A percentile compares a stretch with the other conserved stretches of the same genome.
phyloP scores from a whole-genome alignment of 345 rosid species.

The Sonneratia alba region DNA sequence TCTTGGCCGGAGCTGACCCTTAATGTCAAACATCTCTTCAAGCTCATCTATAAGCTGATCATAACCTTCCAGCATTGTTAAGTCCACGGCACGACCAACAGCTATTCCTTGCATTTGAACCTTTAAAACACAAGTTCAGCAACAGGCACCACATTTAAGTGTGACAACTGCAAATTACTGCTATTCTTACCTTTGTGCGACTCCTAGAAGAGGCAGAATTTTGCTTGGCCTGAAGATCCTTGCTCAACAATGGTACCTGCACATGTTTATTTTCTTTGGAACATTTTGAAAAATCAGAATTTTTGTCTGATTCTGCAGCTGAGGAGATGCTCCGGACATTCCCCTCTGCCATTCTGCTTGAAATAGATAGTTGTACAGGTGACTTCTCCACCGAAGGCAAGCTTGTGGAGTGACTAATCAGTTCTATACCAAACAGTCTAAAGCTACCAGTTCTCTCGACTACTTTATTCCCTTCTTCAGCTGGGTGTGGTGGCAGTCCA shows the following conservation, averaged over 20 bases:
- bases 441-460: conserved; percentile 33
- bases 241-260: conserved; percentile 32
- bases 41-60: conserved; percentile 58
- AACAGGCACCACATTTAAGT: conserved; percentile 2
- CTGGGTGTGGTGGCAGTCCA: conserved; percentile 27
- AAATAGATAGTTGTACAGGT: conserved; percentile 18
- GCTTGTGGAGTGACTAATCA: conserved; percentile 32
- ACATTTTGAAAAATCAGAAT: conserved; percentile 38
- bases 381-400: conserved; percentile 26
- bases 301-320: conserved; percentile 40
- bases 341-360: conserved; percentile 30
- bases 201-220: conserved; percentile 42
- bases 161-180: background rate
- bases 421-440: conserved; percentile 72
- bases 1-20: conserved; percentile 49
- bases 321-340: conserved; percentile 14
- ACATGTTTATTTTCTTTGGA: conserved; percentile 48
- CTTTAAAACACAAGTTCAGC: conserved; percentile 21
- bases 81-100: conserved; percentile 89
- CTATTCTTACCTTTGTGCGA: conserved; percentile 46
- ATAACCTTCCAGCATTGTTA: conserved; percentile 52
- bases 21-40: conserved; percentile 71
- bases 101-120: conserved; percentile 90
- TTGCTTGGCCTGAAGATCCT: conserved; percentile 62
- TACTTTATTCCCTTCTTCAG: conserved; percentile 36